phyloP scores from a whole-genome alignment of 306 rosid species.

The Castanea sativa region DNA sequence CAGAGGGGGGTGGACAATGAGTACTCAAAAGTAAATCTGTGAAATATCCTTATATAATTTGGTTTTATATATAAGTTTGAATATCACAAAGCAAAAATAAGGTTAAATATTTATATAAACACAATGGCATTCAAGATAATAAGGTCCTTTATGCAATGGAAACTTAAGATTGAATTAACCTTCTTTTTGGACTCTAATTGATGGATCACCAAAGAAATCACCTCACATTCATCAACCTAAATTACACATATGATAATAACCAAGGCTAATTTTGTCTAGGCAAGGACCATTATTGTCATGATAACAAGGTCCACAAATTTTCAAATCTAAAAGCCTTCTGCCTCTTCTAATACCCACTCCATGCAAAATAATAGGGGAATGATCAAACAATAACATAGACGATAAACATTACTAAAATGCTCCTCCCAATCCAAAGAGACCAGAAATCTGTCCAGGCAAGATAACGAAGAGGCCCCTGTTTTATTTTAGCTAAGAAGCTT shows the following conservation, averaged over 20 bases:
- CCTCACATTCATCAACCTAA: constrained; percentile 9
- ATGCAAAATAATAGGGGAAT: too few species aligned
- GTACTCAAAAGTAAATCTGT: not conserved
- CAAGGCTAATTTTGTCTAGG: constrained; percentile 11
- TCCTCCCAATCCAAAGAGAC: too few species aligned
- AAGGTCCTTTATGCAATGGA: not conserved
- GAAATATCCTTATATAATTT: not conserved
- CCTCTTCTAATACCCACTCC: too few species aligned
- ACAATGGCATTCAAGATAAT: not conserved
- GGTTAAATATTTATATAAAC: not conserved
- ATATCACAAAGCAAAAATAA: not conserved
- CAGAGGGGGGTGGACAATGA: not conserved
- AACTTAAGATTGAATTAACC: not conserved
- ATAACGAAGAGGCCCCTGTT: too few species aligned
- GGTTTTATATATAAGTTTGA: not conserved
- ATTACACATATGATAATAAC: constrained; percentile 9
- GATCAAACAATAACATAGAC: too few species aligned
- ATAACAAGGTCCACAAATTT: too few species aligned
- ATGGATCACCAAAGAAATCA: not conserved
- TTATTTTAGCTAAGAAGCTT: too few species aligned
- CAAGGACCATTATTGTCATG: too few species aligned
- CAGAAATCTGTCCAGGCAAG: too few species aligned
- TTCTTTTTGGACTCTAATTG: not conserved
- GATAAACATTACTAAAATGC: too few species aligned
- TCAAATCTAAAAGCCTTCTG: too few species aligned